Evolutionary conservation across 805 yeast genomes (phyloP), one percentile per base, ranked within the genome.

Genomic region (Suhomyces kilbournensis): DNA sequence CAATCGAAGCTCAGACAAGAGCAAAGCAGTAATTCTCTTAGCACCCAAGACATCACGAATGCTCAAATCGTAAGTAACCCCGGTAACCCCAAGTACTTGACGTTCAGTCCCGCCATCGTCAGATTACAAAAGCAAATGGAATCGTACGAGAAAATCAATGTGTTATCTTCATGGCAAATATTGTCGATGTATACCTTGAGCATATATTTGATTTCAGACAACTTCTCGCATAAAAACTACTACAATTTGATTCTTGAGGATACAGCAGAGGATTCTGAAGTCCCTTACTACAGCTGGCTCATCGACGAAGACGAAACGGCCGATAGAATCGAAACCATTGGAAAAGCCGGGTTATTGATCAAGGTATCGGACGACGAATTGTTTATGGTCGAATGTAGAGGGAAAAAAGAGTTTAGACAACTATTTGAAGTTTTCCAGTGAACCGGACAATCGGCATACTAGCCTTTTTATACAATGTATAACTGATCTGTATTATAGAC

Each of bases 311-410:
- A 65, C 17, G 68, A 65, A 8, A 68, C 63, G 48, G 54, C 50
- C 28, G 60, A 62, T 39, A 57, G 68, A 25, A 59, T 74, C 19
- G 71, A 73, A 53, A 60, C 65, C 48, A 73, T 75, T 28, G 79
- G 79, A 9, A 75, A 70, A 50, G 79, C 79, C 7, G 79, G 76
- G 8, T 59, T 75, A 53, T 65, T 74, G 55, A 64, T 75, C 44
- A 68, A 65, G 50, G 69, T 58, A 1, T 54, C 59, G n/a, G 64
- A 64, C 7, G 57, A 60, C 43, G 70, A 68, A 8, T 62, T 69
- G 40, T 75, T 54, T 60, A 74, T 75, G 78, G 65, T 75, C 49
- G 79, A 75, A 54, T 75, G 78, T 56, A 71, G 69, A 58, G 79
- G 79, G 2, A 73, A 68, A 54, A 72, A 65, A 52, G 77, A 74